Evolutionary conservation across 2,329 filamentous ascomycete species (phyloP).

Genomic region (Ophiostoma quercus): DNA sequence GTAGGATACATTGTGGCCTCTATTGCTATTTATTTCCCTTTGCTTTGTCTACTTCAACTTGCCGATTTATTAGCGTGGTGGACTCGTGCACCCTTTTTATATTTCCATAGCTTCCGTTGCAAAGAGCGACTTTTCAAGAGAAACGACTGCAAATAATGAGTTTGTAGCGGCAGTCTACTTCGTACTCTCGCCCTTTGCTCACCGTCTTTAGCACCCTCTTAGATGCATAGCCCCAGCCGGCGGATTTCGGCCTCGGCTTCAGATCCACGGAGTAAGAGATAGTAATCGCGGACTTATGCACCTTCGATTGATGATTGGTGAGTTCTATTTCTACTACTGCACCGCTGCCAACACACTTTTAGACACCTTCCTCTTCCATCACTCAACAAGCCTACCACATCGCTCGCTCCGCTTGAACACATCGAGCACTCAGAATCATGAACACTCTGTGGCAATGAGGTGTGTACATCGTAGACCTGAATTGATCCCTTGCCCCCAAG

Average conservation of each 20-base stretch:
- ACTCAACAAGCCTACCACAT: background rate
- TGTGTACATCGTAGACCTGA: no score
- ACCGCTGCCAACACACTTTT: background rate
- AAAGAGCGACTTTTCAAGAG: background rate
- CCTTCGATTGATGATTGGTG: background rate
- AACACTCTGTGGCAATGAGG: no score
- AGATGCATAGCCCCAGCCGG: background rate
- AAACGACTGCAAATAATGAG: background rate
- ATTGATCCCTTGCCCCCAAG: background rate
- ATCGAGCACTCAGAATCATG: background rate
- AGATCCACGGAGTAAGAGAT: background rate
- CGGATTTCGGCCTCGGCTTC: conserved; percentile 1
- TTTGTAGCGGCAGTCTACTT: background rate
- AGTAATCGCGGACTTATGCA: background rate
- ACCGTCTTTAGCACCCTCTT: background rate
- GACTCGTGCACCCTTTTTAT: background rate
- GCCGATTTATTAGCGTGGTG: background rate
- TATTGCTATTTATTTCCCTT: no score
- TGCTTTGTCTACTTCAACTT: background rate
- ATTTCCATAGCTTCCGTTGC: background rate
- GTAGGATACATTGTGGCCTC: no score
- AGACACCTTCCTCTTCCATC: background rate
- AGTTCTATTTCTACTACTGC: no score
- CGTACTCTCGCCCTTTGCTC: background rate
- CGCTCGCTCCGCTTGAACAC: background rate